Evolutionary conservation across 2,329 filamentous ascomycete genomes (phyloP), one percentile per base, ranked within the genome.

Genomic region (Fusarium sp.): DNA sequence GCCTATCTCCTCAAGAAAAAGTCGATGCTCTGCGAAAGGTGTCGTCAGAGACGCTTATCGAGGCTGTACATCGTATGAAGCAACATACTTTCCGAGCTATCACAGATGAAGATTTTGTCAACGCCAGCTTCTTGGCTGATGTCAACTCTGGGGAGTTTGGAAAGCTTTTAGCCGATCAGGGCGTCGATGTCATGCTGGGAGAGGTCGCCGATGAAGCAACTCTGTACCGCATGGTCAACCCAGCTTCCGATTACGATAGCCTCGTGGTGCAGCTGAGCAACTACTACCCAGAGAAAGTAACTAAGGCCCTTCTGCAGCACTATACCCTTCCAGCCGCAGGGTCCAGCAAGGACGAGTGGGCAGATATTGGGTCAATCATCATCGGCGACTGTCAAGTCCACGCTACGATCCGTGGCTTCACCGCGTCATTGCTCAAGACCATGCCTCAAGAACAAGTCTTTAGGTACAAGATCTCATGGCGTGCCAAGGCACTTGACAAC

Each of bases 161-260:
- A 0, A 45, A 5, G 0, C 42, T 45, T 15, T 6, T 45, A 10
- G 42, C 42, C 12, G 14, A 10, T 11, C 42, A 28, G 28, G 42
- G 42, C 6, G 42, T 45, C 13, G 42, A 45, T 15, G 10, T 45
- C 4, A 45, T 45, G 42, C 42, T 45, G 12, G 42, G 42, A 22
- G 42, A 45, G 42, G 42, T 45, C 3, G 24, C 42, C 4, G 8
- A 28, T 45, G 42, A 45, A 28, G 42, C 42, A 45, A 45, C 42
- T 22, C 42, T 45, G 9, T 45, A 45, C 42, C 26, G 42, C 24
- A 45, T 45, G 42, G 13, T 45, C 24, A 45, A 28, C 26, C 42
- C 42, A 28, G 42, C 42, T 11, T 45, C 42, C 26, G 18, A 45
- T 45, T 45, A 45, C 26, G 26, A 45, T 11, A 45, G 42, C 13